These are phyloP conservation scores for Rhynchospora breviuscula DNA, from an alignment of 176 grass and related monocot genomes.

Conservation along the genomic window DNA sequence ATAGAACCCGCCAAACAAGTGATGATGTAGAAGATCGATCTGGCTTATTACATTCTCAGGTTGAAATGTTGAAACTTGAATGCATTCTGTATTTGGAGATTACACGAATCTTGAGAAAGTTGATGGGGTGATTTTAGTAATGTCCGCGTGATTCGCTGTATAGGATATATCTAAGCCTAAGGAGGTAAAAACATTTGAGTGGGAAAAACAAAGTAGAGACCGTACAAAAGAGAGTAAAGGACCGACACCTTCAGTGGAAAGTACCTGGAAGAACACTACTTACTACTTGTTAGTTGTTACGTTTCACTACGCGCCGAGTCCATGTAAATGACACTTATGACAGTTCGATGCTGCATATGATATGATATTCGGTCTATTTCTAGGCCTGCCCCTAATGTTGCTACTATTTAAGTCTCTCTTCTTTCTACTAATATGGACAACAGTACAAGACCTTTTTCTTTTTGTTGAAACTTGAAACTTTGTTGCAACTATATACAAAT, in stretches of 20 bases:
- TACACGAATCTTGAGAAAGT: background rate
- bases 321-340: background rate
- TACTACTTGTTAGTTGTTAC: no score
- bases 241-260: conserved; percentile 10
- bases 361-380: background rate
- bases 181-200: background rate
- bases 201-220: background rate
- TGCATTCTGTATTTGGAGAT: no score
- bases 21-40: no score
- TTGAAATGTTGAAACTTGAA: no score
- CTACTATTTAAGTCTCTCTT: background rate
- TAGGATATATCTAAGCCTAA: background rate
- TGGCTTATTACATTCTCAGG: no score
- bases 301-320: conserved; percentile 3
- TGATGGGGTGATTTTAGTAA: background rate
- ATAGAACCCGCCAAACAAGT: no score
- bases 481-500: no score
- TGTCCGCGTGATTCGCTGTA: background rate
- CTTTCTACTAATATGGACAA: no score
- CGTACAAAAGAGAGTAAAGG: background rate
- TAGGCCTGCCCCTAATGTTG: background rate
- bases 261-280: background rate
- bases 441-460: no score
- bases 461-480: no score
- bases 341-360: background rate